phyloP scores from a whole-genome alignment of 2,329 filamentous ascomycete species.

The Aspergillaceae sp. region DNA sequence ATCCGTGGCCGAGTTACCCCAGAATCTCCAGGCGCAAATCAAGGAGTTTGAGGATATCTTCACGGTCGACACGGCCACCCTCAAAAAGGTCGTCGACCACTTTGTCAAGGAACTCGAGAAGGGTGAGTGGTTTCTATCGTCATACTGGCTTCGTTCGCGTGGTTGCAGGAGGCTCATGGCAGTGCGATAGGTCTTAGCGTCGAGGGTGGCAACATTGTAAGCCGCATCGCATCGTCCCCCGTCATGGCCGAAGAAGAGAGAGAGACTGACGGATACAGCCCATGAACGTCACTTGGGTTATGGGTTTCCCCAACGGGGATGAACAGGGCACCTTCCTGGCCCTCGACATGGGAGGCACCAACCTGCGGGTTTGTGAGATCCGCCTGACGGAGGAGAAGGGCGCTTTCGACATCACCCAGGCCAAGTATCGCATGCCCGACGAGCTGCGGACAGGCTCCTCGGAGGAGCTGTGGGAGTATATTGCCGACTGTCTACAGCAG shows the following conservation, averaged over 20 bases:
- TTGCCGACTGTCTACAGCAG: constrained; percentile 83
- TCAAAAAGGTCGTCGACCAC: constrained; percentile 84
- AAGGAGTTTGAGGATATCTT: constrained; percentile 76
- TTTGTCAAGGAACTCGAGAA: constrained; percentile 84
- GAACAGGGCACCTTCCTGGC: constrained; percentile 84
- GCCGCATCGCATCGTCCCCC: constrained; percentile 20
- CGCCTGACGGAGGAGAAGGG: constrained; percentile 78
- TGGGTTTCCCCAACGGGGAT: constrained; percentile 75
- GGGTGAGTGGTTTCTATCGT: constrained; percentile 43
- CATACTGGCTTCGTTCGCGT: not conserved
- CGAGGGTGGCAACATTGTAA: constrained; percentile 85
- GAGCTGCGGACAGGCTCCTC: constrained; percentile 78
- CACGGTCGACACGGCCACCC: constrained; percentile 64
- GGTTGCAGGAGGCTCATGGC: not conserved
- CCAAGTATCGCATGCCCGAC: constrained; percentile 90
- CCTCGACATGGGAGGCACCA: constrained; percentile 93
- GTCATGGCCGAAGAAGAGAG: not conserved
- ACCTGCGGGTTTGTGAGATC: constrained; percentile 89
- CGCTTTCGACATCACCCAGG: constrained; percentile 90
- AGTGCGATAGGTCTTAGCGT: constrained; percentile 59
- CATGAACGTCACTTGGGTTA: constrained; percentile 97
- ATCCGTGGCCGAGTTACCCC: constrained; percentile 84
- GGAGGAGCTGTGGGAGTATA: constrained; percentile 89
- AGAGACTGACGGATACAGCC: constrained; percentile 49
- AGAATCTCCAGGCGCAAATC: constrained; percentile 73